Evolutionary conservation across 75 land plant genomes (phyloP), one percentile per base, ranked within the genome.

Genomic region (Isoetes taiwanensis): DNA sequence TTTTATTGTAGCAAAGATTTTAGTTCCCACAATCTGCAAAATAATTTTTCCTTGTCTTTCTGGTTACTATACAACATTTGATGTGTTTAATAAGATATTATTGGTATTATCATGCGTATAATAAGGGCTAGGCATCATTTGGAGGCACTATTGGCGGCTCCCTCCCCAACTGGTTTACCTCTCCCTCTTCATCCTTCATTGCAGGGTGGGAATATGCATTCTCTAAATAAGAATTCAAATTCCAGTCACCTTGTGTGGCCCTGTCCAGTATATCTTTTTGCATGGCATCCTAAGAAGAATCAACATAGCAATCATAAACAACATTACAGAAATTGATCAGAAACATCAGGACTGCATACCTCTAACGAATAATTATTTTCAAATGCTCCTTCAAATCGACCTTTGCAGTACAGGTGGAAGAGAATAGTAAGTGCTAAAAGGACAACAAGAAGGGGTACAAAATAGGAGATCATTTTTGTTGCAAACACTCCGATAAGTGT

Each of bases 391-490:
- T 81, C 82, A 55, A 78, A 81, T 9, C 85, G 72, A 11, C 33
- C 65, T 54, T 81, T 81, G 74, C 85, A 81, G 62, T 68, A 78
- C 42, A 29, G 34, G 59, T 81, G 82, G 64, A 78, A 81, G 43
- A 66, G 65, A 24, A 78, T 57, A 8, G 85, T 81, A 48, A 78
- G 19, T 4, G 78, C 48, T 1, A 82, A 82, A 10, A 81, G 52
- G 1, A 65, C 59, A 40, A 78, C 26, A 19, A 81, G 74, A 25
- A 81, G 25, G 46, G 85, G 85, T 43, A 78, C 72, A 23, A 72
- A 74, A 28, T 64, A 37, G 12, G 72, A 63, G 25, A 57, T 70
- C 41, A 37, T 41, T 55, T 76, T 84, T 30, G 80, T 65, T 28
- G 78, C 69, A 16, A 84, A 46, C 17, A 84, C 32, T 4, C 88